Evolutionary conservation across 768 basidiomycete species (phyloP), one percentile per base, ranked within the genome.

Genomic region (Boletus huronensis): DNA sequence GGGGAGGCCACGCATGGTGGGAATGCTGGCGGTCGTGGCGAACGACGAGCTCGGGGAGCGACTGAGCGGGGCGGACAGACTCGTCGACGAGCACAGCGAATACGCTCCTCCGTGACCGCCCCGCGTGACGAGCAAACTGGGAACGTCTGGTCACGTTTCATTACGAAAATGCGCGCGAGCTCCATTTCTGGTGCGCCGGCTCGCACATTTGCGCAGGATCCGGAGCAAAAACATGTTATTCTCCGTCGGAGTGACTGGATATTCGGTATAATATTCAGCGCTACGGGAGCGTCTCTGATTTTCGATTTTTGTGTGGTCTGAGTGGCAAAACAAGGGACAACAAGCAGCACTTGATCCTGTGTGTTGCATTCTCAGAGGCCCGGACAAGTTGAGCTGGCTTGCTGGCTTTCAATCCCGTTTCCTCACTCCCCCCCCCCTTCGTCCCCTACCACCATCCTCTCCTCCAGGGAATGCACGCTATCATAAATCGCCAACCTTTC

Each of bases 391-490:
- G 58, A 65, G 69, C 65, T 69, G 66, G 59, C 68, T 52, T 66
- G 70, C 70, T 72, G 69, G 69, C 68, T 72, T 72, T 70, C 68
- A 70, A 70, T 70, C 65, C 65, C 61, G 47, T 59, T 50, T 36
- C 55, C 48, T 52, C 48, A 41, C 51, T 7, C 48, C 47, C 41
- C n/a, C 26, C n/a, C 26, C 29, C 50, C 66, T 56, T 64, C 44
- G 32, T 57, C 55, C 41, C 43, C 32, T 52, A 62, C 62, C 69
- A 72, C 77, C 79, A 84, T 75, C 77, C 80, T 78, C 78, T 78
- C 81, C 65, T 74, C 71, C 65, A 76, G 77, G 68, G 76, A 61
- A 90, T 90, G 88, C 84, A 87, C 75, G 81, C 87, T 64, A 85
- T 82, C 67, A 78, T 87, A 49, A 65, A 72, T 59, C 85, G 88